Evolutionary conservation across 805 yeast species (phyloP).

Genomic region (Priceomyces carsonii): DNA sequence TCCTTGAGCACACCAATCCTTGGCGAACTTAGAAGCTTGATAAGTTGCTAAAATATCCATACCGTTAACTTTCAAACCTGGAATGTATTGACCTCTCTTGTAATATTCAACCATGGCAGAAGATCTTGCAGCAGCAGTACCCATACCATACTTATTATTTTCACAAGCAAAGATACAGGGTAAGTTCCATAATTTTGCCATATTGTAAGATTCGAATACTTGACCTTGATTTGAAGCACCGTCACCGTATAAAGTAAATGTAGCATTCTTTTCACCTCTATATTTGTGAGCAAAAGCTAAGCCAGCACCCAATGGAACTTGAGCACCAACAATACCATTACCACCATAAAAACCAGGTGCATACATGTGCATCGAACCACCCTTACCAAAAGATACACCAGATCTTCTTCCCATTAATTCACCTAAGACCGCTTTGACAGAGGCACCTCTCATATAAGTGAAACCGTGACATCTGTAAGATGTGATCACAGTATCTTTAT

Average conservation of each 20-base stretch:
- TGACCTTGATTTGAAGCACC: conserved; percentile 99
- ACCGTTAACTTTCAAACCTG: conserved; percentile 98
- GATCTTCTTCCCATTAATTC: conserved; percentile 96
- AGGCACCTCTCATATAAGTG: conserved; percentile 93
- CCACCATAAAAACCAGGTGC: conserved; percentile 97
- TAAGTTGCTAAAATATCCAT: conserved; percentile 96
- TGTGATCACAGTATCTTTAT: conserved; percentile 86
- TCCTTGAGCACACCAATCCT: conserved; percentile 91
- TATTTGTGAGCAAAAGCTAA: conserved; percentile 98
- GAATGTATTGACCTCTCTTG: conserved; percentile 99
- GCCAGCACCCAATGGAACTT: conserved; percentile 98
- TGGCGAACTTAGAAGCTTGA: conserved; percentile 95
- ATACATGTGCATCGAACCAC: conserved; percentile 99
- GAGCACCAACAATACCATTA: conserved; percentile 99
- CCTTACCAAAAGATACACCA: conserved; percentile 96
- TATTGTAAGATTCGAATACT: conserved; percentile 95
- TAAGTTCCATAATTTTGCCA: conserved; percentile 98
- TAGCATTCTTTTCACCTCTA: conserved; percentile 72
- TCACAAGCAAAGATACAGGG: conserved; percentile 96
- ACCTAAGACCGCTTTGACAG: conserved; percentile 86
- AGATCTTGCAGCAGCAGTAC: conserved; percentile 95
- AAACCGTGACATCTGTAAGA: conserved; percentile 99
- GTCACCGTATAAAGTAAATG: conserved; percentile 93
- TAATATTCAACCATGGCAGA: conserved; percentile 95
- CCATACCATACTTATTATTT: conserved; percentile 99